phyloP scores from a whole-genome alignment of 495 filamentous ascomycete genomes.

The Acidomyces sp. region DNA sequence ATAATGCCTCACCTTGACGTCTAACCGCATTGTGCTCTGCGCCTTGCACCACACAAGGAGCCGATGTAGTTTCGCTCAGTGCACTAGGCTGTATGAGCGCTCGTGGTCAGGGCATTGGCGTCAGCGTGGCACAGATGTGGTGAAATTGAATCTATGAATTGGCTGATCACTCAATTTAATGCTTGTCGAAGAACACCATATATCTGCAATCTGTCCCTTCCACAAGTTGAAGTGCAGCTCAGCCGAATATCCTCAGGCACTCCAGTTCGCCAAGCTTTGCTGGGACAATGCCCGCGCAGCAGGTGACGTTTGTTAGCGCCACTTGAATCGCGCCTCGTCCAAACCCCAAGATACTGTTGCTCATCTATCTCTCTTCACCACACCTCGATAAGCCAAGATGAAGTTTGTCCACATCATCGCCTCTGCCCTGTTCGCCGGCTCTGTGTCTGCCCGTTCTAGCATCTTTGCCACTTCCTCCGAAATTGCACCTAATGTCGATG shows the following conservation, averaged over 20 bases:
- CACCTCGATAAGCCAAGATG: conserved; percentile 16
- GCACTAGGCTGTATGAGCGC: too few relatives aligned
- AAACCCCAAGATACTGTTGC: too few relatives aligned
- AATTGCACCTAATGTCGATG: conserved; percentile 20
- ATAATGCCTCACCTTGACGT: conserved; percentile 61
- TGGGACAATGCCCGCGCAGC: too few relatives aligned
- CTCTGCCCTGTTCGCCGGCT: conserved; percentile 21
- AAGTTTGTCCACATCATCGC: conserved; percentile 19
- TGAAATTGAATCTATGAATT: too few relatives aligned
- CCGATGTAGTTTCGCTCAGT: conserved; percentile 4
- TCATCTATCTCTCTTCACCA: neutral
- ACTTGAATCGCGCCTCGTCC: too few relatives aligned
- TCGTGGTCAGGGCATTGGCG: too few relatives aligned
- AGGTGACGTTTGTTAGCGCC: neutral
- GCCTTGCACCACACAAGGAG: conserved; percentile 6
- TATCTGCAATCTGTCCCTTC: too few relatives aligned
- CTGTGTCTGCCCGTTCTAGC: conserved; percentile 19
- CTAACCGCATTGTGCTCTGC: conserved; percentile 59
- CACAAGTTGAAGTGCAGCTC: too few relatives aligned
- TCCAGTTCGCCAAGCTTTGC: neutral
- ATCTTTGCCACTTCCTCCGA: conserved; percentile 14
- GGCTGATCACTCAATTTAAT: too few relatives aligned
- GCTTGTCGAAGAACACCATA: too few relatives aligned
- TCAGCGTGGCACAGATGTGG: too few relatives aligned
- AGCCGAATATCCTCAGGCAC: neutral